Evolutionary conservation across 2,329 filamentous ascomycete genomes (phyloP), one percentile per base, ranked within the genome.

Genomic region (Diaporthe humulicola): DNA sequence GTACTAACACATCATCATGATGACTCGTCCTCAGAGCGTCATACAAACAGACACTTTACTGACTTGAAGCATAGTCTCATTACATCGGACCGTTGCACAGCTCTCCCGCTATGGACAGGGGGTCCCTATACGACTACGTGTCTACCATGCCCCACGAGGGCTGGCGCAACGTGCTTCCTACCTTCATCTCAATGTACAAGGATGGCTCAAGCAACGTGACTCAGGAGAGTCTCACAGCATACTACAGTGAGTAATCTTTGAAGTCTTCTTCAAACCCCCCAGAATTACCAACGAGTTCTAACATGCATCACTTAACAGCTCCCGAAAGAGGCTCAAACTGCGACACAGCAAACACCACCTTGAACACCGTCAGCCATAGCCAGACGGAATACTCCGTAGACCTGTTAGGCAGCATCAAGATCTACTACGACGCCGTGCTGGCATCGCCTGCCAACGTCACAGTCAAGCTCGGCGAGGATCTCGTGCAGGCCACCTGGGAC

Each of bases 71-170:
- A 12, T 48, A 90, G 78, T 85, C 87, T 1, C 87, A 89, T 78
- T 88, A 90, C 79, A 88, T 90, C 74, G 86, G 86, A 38, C 86
- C 88, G 0, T 79, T 90, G 60, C 64, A 67, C 22, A 52, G 64
- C 30, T 67, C 64, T 28, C 64, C 64, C 36, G 64, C 64, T 1
- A 67, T 67, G 64, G 45, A 52, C 2, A 52, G 45, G 0, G 64
- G 64, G 14, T 33, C 64, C 14, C 45, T 52, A 8, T 67, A 67
- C n/a, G 64, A 67, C 33, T 67, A 67, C 17, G 64, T 67, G 22
- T 67, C 64, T 14, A 67, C 45, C 30, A 67, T 67, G 64, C 64
- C 64, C 45, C 64, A 67, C 45, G 45, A 67, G 5, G 64, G 64
- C 6, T 67, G 64, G 64, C 64, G 64, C 14, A 67, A 67, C 36